Percentiles rank a stretch among this genome's conserved stretches.
Evolutionary conservation across 192 early-diverging fungal species (phyloP).

Genomic region (Thamnidium elegans): DNA sequence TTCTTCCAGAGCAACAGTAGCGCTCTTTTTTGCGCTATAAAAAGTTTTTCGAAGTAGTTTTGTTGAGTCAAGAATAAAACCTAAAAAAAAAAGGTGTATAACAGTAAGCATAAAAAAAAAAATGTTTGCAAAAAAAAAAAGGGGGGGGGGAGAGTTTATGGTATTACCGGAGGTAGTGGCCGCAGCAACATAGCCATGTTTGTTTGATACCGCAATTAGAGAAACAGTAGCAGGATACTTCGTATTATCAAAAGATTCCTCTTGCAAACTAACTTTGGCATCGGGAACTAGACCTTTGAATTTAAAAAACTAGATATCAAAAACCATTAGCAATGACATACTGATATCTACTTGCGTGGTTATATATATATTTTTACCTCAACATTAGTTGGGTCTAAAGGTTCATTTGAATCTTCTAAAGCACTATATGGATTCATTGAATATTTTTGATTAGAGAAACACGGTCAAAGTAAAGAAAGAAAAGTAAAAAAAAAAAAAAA

Average conservation of each 20-base stretch:
- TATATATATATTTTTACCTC: background rate
- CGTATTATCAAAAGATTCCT: slow-evolving; percentile 22
- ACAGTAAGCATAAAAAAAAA: too few species aligned
- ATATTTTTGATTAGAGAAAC: background rate
- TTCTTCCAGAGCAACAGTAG: slow-evolving; percentile 18
- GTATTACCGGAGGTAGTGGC: slow-evolving; percentile 54
- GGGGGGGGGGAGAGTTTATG: slow-evolving; percentile 4
- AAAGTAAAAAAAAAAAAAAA: background rate
- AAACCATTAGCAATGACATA: too few species aligned
- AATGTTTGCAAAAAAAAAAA: too few species aligned
- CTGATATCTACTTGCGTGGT: too few species aligned
- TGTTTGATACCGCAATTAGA: slow-evolving; percentile 60
- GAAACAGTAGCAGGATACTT: slow-evolving; percentile 47
- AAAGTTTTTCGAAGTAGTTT: slow-evolving; percentile 36
- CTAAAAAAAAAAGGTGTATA: slow-evolving; percentile 17
- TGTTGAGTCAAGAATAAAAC: slow-evolving; percentile 39
- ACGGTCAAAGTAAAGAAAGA: slow-evolving; percentile 8
- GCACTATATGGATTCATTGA: slow-evolving; percentile 5
- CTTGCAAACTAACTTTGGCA: slow-evolving; percentile 39
- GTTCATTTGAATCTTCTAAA: background rate
- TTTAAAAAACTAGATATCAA: slow-evolving; percentile 20
- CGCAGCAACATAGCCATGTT: slow-evolving; percentile 67
- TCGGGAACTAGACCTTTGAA: slow-evolving; percentile 32
- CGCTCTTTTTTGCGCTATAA: slow-evolving; percentile 26
- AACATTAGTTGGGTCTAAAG: slow-evolving; percentile 3